Evolutionary conservation across 1,284 basidiomycete species (phyloP).

Genomic region (Papiliotrema flavescens): DNA sequence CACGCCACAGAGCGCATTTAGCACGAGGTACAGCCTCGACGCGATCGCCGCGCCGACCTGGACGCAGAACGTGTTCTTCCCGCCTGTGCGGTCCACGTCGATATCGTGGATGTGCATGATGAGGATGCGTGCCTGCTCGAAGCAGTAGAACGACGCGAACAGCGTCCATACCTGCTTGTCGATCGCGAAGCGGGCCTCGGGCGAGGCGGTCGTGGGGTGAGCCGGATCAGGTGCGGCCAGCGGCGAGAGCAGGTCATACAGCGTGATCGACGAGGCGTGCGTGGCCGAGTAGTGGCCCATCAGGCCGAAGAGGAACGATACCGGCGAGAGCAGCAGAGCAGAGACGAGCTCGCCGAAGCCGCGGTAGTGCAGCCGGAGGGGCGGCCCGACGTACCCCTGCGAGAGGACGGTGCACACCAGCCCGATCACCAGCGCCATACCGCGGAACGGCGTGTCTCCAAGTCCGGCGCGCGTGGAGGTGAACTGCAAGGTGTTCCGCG

Average conservation of each 20-base stretch:
- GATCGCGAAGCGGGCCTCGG: not conserved
- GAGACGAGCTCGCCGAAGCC: slow-evolving; percentile 23
- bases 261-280: slow-evolving; percentile 5
- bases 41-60: slow-evolving; percentile 8
- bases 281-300: slow-evolving; percentile 23
- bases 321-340: slow-evolving; percentile 18
- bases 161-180: slow-evolving; percentile 17
- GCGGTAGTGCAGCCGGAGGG: slow-evolving; percentile 24
- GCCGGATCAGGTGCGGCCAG: too few relatives aligned
- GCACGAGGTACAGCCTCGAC: slow-evolving; percentile 7
- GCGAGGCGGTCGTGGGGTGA: not conserved
- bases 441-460: slow-evolving; percentile 13
- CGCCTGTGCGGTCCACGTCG: slow-evolving; percentile 18
- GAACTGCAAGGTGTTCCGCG: not conserved
- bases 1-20: slow-evolving; percentile 5
- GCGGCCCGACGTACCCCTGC: slow-evolving; percentile 25
- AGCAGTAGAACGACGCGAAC: slow-evolving; percentile 18
- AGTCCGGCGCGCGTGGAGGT: not conserved
- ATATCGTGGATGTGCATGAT: slow-evolving; percentile 30
- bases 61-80: slow-evolving; percentile 20
- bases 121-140: slow-evolving; percentile 25
- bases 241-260: too few relatives aligned
- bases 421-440: slow-evolving; percentile 17
- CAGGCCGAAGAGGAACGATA: slow-evolving; percentile 20
- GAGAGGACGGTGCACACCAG: slow-evolving; percentile 20